phyloP scores from a whole-genome alignment of 2,329 filamentous ascomycete species.

The Xylaria sp. region DNA sequence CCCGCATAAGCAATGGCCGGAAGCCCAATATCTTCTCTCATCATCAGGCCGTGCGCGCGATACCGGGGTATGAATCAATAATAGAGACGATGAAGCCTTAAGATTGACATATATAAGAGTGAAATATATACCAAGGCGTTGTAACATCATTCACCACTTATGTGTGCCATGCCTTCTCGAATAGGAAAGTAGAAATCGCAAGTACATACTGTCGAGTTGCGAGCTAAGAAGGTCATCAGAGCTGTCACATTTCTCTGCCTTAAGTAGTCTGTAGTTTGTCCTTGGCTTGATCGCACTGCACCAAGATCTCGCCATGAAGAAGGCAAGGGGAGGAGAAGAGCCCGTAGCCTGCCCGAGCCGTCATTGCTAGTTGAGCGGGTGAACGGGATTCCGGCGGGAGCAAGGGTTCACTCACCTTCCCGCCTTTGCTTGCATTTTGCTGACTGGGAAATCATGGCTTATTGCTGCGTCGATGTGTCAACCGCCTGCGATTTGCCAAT shows the following conservation, averaged over 20 bases:
- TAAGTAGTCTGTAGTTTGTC: background rate
- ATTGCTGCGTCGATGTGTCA: background rate
- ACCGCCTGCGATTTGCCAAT: background rate
- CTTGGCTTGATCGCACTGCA: conserved; percentile 5
- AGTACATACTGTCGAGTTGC: background rate
- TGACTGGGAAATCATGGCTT: background rate
- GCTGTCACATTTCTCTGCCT: background rate
- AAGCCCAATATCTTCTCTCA: conserved; percentile 17
- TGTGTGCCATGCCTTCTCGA: background rate
- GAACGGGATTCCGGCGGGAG: conserved; percentile 20
- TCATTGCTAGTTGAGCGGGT: conserved; percentile 8
- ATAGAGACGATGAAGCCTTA: conserved; percentile 1
- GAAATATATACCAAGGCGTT: background rate
- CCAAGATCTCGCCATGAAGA: conserved; percentile 3
- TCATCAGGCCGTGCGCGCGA: conserved; percentile 10
- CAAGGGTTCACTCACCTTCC: conserved; percentile 11
- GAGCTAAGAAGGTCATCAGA: background rate
- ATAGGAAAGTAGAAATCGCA: background rate
- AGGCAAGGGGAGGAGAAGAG: conserved; percentile 8
- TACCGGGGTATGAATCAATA: conserved; percentile 8
- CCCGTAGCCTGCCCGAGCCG: conserved; percentile 7
- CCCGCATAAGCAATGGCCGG: background rate
- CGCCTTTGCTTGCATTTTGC: conserved; percentile 7
- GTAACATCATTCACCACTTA: background rate
- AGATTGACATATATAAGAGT: background rate